Evolutionary conservation across 1,284 basidiomycete species (phyloP).

Genomic region (Sutorius eximius): DNA sequence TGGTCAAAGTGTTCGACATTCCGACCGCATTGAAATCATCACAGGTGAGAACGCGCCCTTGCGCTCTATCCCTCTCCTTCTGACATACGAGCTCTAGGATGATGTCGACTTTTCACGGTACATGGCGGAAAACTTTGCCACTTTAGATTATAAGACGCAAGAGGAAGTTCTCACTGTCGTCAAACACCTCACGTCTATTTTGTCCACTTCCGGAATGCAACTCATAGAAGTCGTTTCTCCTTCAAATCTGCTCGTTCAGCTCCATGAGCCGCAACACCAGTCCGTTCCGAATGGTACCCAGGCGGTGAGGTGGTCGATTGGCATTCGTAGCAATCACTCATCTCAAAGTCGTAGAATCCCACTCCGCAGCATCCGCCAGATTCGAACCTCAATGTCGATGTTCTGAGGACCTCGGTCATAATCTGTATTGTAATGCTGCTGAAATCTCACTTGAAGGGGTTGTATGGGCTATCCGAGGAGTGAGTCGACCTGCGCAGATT

Average conservation of each 20-base stretch:
- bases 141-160: conserved; percentile 91
- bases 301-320: conserved; percentile 10
- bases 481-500: conserved; percentile 39
- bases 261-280: conserved; percentile 41
- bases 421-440: conserved; percentile 81
- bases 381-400: conserved; percentile 36
- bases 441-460: conserved; percentile 76
- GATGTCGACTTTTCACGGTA: conserved; percentile 85
- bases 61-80: background rate
- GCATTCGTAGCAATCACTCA: conserved; percentile 2
- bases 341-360: conserved; percentile 6
- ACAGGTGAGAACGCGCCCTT: conserved; percentile 39
- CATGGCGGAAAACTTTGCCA: conserved; percentile 91
- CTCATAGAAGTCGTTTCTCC: conserved; percentile 69
- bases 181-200: conserved; percentile 73
- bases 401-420: conserved; percentile 68
- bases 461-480: conserved; percentile 88
- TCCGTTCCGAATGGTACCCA: conserved; percentile 10
- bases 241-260: conserved; percentile 61
- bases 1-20: conserved; percentile 80
- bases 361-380: conserved; percentile 6
- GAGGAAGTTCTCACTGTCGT: conserved; percentile 91
- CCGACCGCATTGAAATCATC: conserved; percentile 45
- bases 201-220: conserved; percentile 87
- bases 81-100: conserved; percentile 47